phyloP scores from a whole-genome alignment of 768 basidiomycete genomes.

The Lactifluus echinatus region DNA sequence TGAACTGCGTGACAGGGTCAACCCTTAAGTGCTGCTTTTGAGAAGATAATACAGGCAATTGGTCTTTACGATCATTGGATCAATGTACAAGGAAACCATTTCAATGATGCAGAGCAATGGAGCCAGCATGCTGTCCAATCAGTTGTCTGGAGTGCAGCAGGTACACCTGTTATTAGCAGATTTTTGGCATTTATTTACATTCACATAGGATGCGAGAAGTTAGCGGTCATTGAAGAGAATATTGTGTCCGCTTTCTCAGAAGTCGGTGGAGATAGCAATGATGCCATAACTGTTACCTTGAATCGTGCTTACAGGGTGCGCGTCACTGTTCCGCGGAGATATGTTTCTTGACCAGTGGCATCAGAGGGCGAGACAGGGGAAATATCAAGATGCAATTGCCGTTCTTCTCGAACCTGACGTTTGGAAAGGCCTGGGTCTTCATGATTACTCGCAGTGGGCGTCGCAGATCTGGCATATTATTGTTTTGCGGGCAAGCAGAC shows the following conservation, averaged over 20 bases:
- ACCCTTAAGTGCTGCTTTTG: conserved; percentile 42
- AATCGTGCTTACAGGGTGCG: conserved; percentile 63
- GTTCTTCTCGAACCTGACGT: conserved; percentile 58
- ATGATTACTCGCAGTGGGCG: conserved; percentile 67
- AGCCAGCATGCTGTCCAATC: conserved; percentile 69
- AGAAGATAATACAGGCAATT: conserved; percentile 55
- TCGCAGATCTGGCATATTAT: conserved; percentile 72
- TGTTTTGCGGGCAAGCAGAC: conserved; percentile 55
- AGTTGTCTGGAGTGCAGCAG: conserved; percentile 60
- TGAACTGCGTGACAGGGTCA: conserved; percentile 6
- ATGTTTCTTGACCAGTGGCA: neutral
- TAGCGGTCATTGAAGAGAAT: conserved; percentile 60
- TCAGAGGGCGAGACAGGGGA: conserved; percentile 63
- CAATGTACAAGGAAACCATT: conserved; percentile 43
- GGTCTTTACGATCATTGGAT: conserved; percentile 67
- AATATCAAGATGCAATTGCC: conserved; percentile 51
- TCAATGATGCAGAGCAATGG: conserved; percentile 54
- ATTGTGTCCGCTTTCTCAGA: conserved; percentile 61
- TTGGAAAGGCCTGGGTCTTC: conserved; percentile 58
- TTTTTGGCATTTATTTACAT: conserved; percentile 14
- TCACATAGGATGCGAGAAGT: conserved; percentile 49
- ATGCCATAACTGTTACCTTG: conserved; percentile 47
- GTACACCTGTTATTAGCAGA: conserved; percentile 30
- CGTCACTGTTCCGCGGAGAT: neutral
- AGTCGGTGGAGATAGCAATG: conserved; percentile 49